Base-by-base conservation (phyloP, 1,139 yeast species). In the Yamadazyma songkhlaensis region DNA sequence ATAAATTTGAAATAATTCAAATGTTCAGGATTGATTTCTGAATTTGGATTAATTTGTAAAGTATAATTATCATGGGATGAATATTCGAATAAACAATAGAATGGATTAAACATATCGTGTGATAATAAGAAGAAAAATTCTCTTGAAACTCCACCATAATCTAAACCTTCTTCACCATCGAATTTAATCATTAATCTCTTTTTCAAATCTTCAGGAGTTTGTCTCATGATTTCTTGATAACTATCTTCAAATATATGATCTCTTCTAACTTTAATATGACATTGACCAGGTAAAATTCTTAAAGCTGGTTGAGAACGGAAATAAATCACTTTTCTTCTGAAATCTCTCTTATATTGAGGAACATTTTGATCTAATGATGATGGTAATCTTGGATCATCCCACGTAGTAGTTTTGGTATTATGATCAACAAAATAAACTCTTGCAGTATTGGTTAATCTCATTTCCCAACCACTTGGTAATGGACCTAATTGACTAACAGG, bases 311-410 rank as follows among this genome's bases (percentile, higher is more conserved):
- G 99, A 9, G 97, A 89, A 61, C 98, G 79, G 79, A 92, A 94
- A 65, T 92, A 92, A 49, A 92, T 92, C 42, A 92, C 88, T 68
- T 92, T 92, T 65, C 99, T 81, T 68, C 98, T 79, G 67, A 94
- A 92, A 65, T 92, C 99, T 69, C 99, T 92, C 76, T 92, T 94
- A 67, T 92, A 92, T 64, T 94, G 98, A 17, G 99, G 99, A 51
- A 92, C 99, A 53, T 90, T 92, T 67, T 92, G 98, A 61, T 92
- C 99, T 51, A 92, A 72, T 9, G 96, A 86, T 2, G 97, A 89
- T 35, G 99, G 99, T 58, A 92, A 75, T 60, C 99, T 82, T 47
- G 99, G 99, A 60, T 92, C 99, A 64, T 92, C 99, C 99, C 99
- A 92, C 1, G 99, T 92, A 2, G 99, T 92, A 0, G 98, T 92